Evolutionary conservation across 2,329 filamentous ascomycete genomes (phyloP), one percentile per base, ranked within the genome.

Genomic region (Leptosphaerulina australis): DNA sequence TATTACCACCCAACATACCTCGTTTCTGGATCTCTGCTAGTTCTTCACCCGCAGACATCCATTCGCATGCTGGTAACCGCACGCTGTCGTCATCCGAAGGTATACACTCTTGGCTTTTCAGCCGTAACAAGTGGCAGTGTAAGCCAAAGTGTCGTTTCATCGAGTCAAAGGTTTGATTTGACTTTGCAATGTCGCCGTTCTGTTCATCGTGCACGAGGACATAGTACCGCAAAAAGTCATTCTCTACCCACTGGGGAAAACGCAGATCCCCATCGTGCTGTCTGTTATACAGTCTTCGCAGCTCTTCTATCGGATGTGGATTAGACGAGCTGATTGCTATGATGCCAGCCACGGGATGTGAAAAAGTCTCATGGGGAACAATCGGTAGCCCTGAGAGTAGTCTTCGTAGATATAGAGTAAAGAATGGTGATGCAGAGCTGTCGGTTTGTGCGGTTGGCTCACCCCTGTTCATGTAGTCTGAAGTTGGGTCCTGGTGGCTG

Each of bases 101-200:
- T 26, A 90, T 87, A 71, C 91, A 93, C 68, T 91, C 88, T 28
- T 85, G 88, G 64, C 90, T 95, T 61, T 93, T 84, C 40, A 99
- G 77, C 56, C 95, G 81, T 25, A 99, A 79, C 9, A 99, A 80
- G 74, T 99, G 94, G 69, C 94, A 99, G 73, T 99, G 92, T 37
- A 97, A 78, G 1, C 94, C 94, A 58, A 99, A 90, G 74, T 97
- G 91, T n/a, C 94, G 86, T 75, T 97, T 99, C 95, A 99, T 99
- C 72, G 97, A 91, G 63, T 99, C 94, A 72, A 96, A 99, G 21
- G 97, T 79, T 14, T 86, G 84, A 72, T 93, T 93, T 10, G 92
- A 96, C 73, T 91, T 88, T 28, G 85, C 84, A 54, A 97, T 96
- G 69, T 99, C 92, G 67, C 96, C 93, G 54, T 85, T 86, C 68